These are phyloP conservation scores for Leccinum subtestaceum DNA, from an alignment of 768 basidiomycete species.

Conservation along the genomic window DNA sequence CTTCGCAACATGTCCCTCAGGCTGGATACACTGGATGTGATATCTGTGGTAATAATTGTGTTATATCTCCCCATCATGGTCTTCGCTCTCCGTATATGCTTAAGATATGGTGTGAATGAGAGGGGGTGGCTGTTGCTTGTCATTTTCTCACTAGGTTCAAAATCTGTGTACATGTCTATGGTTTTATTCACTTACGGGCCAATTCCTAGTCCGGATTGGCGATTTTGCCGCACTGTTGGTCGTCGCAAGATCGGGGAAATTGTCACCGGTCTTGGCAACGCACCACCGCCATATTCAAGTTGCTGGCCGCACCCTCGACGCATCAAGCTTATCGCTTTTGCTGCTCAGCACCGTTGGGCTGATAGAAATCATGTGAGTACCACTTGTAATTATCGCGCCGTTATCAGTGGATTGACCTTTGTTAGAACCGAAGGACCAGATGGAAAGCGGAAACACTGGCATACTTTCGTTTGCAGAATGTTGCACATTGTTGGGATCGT, in stretches of 20 bases:
- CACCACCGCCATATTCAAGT: no score
- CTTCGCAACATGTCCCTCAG: slow-evolving; percentile 30
- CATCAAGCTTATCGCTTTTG: slow-evolving; percentile 38
- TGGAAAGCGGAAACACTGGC: slow-evolving; percentile 8
- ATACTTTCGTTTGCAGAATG: slow-evolving; percentile 21
- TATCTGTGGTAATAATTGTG: slow-evolving; percentile 56
- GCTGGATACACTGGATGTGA: slow-evolving; percentile 19
- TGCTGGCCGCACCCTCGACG: slow-evolving; percentile 17
- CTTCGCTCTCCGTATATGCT: slow-evolving; percentile 43
- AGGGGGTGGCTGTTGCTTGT: slow-evolving; percentile 67
- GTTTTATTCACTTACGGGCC: slow-evolving; percentile 1
- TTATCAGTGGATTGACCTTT: background rate
- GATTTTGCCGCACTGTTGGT: no score
- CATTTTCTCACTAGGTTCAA: slow-evolving; percentile 52
- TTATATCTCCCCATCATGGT: slow-evolving; percentile 57
- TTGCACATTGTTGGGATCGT: slow-evolving; percentile 26
- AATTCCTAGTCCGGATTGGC: slow-evolving; percentile 45
- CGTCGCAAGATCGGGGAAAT: no score
- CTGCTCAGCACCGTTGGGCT: slow-evolving; percentile 37
- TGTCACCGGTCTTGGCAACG: no score
- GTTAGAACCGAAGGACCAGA: slow-evolving; percentile 30
- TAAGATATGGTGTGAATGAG: slow-evolving; percentile 56
- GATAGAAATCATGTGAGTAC: slow-evolving; percentile 34
- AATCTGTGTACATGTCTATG: slow-evolving; percentile 21
- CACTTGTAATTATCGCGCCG: background rate